Percentiles rank a stretch among this genome's conserved stretches.
phyloP scores from a whole-genome alignment of 306 rosid genomes.

The Dalbergia oliveri region DNA sequence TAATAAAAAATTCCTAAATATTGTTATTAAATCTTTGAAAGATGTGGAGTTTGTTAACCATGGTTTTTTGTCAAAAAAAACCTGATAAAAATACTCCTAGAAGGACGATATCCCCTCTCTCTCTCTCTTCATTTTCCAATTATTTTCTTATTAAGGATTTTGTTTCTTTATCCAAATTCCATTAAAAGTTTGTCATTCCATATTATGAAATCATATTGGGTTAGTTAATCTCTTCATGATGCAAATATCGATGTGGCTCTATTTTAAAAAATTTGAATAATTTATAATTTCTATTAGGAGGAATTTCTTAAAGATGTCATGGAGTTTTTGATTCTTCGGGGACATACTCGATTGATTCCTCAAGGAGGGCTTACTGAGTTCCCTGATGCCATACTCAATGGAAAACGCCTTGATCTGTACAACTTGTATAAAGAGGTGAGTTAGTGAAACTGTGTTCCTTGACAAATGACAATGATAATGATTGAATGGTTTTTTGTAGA shows the following conservation, averaged over 20 bases:
- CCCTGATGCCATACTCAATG: constrained; percentile 99
- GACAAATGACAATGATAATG: constrained; percentile 21
- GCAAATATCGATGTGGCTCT: constrained; percentile 15
- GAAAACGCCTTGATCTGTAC: constrained; percentile 97
- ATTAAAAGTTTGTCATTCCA: constrained; percentile 14
- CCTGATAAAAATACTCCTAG: no score
- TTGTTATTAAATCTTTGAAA: constrained; percentile 9
- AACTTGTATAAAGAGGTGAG: constrained; percentile 96
- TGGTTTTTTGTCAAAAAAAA: no score
- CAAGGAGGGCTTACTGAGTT: constrained; percentile 93
- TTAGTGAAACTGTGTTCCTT: constrained; percentile 20
- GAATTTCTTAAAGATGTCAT: constrained; percentile 96
- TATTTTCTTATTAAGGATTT: neutral
- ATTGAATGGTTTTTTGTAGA: neutral
- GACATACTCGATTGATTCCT: constrained; percentile 90
- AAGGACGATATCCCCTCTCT: neutral
- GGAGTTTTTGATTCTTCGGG: constrained; percentile 94
- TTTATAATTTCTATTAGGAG: constrained; percentile 60
- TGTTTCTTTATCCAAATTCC: constrained; percentile 5
- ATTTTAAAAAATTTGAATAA: constrained; percentile 10
- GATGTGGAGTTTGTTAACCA: constrained; percentile 5
- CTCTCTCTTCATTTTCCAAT: no score
- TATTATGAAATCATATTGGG: constrained; percentile 2
- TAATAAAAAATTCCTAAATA: neutral
- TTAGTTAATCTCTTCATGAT: constrained; percentile 35